Conservation (phyloP, 2,329 filamentous ascomycete species). For the Beauveria asiatica region DNA sequence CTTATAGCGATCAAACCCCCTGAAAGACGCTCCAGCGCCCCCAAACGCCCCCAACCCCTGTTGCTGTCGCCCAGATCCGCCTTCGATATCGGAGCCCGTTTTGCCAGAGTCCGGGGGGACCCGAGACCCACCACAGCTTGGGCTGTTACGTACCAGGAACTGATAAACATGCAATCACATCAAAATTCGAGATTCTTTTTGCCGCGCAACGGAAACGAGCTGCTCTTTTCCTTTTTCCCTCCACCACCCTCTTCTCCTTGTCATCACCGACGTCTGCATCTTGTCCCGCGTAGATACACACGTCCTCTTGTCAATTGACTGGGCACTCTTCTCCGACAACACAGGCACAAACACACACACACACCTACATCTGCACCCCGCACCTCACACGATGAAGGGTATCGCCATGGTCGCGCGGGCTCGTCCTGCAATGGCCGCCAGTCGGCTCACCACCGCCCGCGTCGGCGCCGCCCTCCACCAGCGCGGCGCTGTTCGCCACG, state of each 20-base stretch:
- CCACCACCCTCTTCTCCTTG: conserved; percentile 10
- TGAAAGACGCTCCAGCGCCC: background rate
- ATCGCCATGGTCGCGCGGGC: conserved; percentile 23
- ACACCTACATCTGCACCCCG: background rate
- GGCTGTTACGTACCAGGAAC: conserved; percentile 13
- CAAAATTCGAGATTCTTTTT: conserved; percentile 9
- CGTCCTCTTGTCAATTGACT: conserved; percentile 16
- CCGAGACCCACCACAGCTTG: conserved; percentile 19
- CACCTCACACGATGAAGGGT: conserved; percentile 20
- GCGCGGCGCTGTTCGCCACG: conserved; percentile 18
- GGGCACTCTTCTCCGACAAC: background rate
- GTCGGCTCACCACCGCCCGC: conserved; percentile 16
- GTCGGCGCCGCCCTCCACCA: conserved; percentile 11
- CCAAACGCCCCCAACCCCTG: background rate
- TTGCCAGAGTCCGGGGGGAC: conserved; percentile 15
- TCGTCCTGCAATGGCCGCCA: conserved; percentile 20
- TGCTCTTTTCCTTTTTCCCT: conserved; percentile 6
- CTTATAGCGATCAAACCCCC: background rate
- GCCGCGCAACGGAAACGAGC: background rate
- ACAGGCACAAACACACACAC: background rate
- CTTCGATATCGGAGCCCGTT: conserved; percentile 2
- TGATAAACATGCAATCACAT: conserved; percentile 10
- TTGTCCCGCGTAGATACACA: background rate
- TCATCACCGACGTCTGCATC: conserved; percentile 7
- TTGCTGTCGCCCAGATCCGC: conserved; percentile 7